These are phyloP conservation scores for Apiospora marii DNA, from an alignment of 2,329 filamentous ascomycete genomes.

Conservation along the genomic window DNA sequence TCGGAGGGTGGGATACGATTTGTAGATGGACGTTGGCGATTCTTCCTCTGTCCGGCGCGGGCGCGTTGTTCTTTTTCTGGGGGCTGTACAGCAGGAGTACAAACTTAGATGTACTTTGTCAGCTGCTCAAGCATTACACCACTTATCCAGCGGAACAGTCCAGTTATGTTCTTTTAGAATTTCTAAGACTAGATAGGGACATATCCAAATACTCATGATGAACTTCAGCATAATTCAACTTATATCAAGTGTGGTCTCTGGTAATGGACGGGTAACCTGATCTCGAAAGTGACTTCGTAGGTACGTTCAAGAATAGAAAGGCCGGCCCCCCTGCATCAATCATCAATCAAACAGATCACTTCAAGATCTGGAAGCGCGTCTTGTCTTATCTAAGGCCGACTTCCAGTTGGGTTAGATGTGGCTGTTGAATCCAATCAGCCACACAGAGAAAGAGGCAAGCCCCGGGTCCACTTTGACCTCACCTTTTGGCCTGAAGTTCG, in stretches of 20 bases:
- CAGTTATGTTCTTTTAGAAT: background rate
- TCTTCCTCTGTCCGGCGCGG: conserved; percentile 11
- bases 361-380: conserved; percentile 13
- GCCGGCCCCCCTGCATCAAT: background rate
- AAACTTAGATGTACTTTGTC: background rate
- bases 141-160: background rate
- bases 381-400: background rate
- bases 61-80: conserved; percentile 13
- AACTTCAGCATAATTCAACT: background rate
- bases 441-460: background rate
- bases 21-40: conserved; percentile 6
- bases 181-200: background rate
- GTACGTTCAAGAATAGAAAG: background rate
- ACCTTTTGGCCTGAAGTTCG: background rate
- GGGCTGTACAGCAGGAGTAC: background rate
- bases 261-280: background rate
- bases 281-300: background rate
- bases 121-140: background rate
- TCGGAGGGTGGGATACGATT: conserved; percentile 14
- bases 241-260: background rate
- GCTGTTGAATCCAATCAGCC: background rate
- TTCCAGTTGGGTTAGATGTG: background rate
- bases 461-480: background rate
- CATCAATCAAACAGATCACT: conserved; percentile 3
- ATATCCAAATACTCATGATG: background rate